Evolutionary conservation across 345 rosid species (phyloP), one percentile per base, ranked within the genome.

Genomic region (Raphanus sativus): DNA sequence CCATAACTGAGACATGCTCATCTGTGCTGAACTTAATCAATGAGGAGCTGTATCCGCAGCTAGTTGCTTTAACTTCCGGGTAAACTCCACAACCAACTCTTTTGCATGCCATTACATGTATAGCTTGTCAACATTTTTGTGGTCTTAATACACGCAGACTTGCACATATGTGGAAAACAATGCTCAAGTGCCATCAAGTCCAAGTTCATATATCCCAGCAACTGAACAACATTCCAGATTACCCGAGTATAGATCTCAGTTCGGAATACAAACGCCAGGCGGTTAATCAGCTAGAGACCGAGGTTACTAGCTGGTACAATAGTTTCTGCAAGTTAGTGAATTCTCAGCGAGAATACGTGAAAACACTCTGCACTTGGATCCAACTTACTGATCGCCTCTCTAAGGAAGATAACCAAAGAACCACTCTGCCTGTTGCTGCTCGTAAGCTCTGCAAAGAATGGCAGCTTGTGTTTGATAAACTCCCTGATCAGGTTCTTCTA

Each of bases 21-120:
- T 80, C 76, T 45, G 79, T 92, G 75, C 52, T 84, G 83, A 78
- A 67, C 61, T 81, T 88, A 45, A 86, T 94, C 71, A 88, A 90
- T 29, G 84, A 80, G 72, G 98, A 94, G 85, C 89, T 94, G 69
- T 81, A 92, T 77, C 98, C 97, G 32, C 98, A 94, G 81, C 86
- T 94, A 69, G 82, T 87, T 60, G 70, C 90, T 34, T 77, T 94
- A 80, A 86, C 86, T 82, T 84, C 95, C 0, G 97, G 97, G 98
- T 94, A 91, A 87, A 73, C 67, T 69, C 71, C 61, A 33, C 2
- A 21, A 28, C 65, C 65, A 73, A 73, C 17, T 67, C 24, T 60
- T 62, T 50, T 36, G 60, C 50, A 21, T 42, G 52, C 12, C 52
- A 12, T 11, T 34, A 8, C 10, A 2, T 17, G 32, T 30, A 42